Conservation (phyloP, 805 yeast genomes). For the Wickerhamiella brachini region DNA sequence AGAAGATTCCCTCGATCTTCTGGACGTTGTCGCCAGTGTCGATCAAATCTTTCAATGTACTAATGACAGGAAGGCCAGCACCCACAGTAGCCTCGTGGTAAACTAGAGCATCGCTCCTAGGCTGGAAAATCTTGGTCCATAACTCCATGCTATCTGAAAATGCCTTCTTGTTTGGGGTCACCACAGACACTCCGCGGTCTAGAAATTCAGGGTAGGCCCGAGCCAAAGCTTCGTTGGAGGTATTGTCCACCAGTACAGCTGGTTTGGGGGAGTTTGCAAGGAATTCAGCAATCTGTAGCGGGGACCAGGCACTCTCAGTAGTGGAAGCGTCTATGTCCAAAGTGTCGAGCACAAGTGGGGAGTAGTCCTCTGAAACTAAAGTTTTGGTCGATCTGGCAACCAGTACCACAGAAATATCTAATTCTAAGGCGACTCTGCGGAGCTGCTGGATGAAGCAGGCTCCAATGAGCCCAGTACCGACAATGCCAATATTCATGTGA, state of each 20-base stretch:
- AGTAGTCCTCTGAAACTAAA: constrained; percentile 50
- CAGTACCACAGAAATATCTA: constrained; percentile 62
- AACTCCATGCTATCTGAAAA: constrained; percentile 61
- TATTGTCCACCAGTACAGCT: constrained; percentile 81
- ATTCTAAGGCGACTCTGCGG: constrained; percentile 30
- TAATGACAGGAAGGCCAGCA: constrained; percentile 92
- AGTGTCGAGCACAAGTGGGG: constrained; percentile 49
- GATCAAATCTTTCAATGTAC: constrained; percentile 75
- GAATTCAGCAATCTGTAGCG: constrained; percentile 45
- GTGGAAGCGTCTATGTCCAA: constrained; percentile 43
- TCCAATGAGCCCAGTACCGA: constrained; percentile 93
- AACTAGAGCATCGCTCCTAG: constrained; percentile 56
- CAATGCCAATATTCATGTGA: constrained; percentile 21
- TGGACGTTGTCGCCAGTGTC: constrained; percentile 87
- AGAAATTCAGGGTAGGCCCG: constrained; percentile 62
- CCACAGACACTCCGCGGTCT: constrained; percentile 71
- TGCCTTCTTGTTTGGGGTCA: constrained; percentile 97
- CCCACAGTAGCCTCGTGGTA: constrained; percentile 99
- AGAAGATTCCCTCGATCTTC: constrained; percentile 88
- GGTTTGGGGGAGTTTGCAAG: constrained; percentile 58
- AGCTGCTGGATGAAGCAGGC: constrained; percentile 79
- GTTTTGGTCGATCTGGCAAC: constrained; percentile 67
- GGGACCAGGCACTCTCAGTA: constrained; percentile 36
- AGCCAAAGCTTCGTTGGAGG: constrained; percentile 73
- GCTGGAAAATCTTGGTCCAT: constrained; percentile 62